phyloP scores from a whole-genome alignment of 2,329 filamentous ascomycete genomes.

The Pseudogymnoascus sp. region DNA sequence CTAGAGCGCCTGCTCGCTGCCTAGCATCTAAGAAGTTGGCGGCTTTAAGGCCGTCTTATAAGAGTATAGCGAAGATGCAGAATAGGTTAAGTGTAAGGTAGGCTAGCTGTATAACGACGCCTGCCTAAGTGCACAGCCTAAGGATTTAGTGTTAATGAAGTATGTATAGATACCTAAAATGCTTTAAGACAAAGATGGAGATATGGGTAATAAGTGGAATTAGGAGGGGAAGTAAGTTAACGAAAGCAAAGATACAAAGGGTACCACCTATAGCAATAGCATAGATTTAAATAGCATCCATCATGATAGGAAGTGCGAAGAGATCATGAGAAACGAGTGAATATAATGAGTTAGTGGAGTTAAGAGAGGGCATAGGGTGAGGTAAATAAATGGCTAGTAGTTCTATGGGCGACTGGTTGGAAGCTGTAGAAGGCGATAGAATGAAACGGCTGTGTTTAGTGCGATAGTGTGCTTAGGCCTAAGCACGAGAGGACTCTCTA shows the following conservation, averaged over 20 bases:
- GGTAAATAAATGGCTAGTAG: not conserved
- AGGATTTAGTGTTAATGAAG: no score
- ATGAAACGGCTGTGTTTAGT: not conserved
- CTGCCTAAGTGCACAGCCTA: no score
- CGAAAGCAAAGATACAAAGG: slow-evolving; percentile 5
- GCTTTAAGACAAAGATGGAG: no score
- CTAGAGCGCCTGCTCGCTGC: slow-evolving; percentile 14
- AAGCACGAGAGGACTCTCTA: not conserved
- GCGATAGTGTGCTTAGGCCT: not conserved
- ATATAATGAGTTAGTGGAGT: not conserved
- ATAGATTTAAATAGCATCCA: slow-evolving; percentile 10
- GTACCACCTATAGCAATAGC: not conserved
- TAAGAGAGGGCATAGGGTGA: not conserved
- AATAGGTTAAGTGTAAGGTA: not conserved
- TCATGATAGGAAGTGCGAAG: not conserved
- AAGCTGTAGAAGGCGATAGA: not conserved
- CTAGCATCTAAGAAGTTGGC: not conserved
- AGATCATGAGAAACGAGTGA: not conserved
- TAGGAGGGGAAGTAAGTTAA: not conserved
- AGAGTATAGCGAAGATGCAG: not conserved
- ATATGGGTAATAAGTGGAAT: no score
- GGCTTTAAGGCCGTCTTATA: not conserved
- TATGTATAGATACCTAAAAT: no score
- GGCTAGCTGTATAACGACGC: no score
- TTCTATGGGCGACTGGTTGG: not conserved